Evolutionary conservation across 2,329 filamentous ascomycete species (phyloP), one percentile per base, ranked within the genome.

Genomic region (Nothophoma quercina): DNA sequence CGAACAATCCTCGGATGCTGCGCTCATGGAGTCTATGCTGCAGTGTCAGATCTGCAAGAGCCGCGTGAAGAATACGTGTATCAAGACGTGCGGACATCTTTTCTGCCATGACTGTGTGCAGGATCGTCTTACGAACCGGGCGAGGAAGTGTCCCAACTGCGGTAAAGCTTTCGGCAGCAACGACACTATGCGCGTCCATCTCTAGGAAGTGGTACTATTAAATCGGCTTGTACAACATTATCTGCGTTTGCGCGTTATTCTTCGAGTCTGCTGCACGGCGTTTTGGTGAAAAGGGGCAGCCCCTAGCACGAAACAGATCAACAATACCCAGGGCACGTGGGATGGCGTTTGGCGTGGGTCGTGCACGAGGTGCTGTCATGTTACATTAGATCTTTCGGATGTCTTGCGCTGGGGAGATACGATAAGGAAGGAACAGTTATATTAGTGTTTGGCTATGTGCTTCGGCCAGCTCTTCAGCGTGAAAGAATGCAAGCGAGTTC

Each of bases 131-230:
- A 86, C 86, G 36, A 96, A 95, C 68, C 89, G 95, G 28, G 93
- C 93, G 78, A 85, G 95, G 62, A 98, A 98, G 75, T 99, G 95
- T 69, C 95, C 95, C 2, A 93, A 91, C 64, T 99, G 96, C 80
- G 91, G 89, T 67, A 90, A 89, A 75, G 87, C 91, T 4, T 99
- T 99, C 72, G 93, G 96, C 67, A 89, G 86, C 72, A 89, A 89
- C 75, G 95, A 99, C 72, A 86, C 91, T 56, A 96, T 97, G 91
- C 78, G 70, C 26, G 77, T 81, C 35, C 71, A 74, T 55, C 54
- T 72, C 16, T 74, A 52, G 32, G 9, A 3, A 10, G 16, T 16
- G 4, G 19, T 15, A 13, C 12, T 3, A 18, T 13, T 42, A 7
- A 7, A 8, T 15, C 6, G 10, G 12, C 26, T 39, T 47, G 43